Base-by-base conservation (phyloP, 306 rosid species). In the Castanospermum australe region DNA sequence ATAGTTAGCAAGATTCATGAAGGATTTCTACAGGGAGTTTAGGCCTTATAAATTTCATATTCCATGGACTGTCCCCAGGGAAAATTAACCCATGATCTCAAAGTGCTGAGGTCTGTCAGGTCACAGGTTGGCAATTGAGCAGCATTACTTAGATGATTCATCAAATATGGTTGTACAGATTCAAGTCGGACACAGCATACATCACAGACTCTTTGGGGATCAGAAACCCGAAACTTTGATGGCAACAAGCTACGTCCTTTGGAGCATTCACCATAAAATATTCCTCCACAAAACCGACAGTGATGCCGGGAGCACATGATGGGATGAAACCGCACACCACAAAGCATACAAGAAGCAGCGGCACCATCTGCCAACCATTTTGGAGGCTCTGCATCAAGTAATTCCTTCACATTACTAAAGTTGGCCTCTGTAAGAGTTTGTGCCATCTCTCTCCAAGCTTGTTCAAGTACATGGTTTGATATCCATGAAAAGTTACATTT, bases 61-160 rank as follows among this genome's bases (percentile, higher is more conserved):
- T 90, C 98, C 98, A 96, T 96, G 75, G 94, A 89, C 86, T 82
- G 96, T 17, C 96, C 98, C 98, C 98, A 93, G 14, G 99, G 99
- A 80, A 96, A 83, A 85, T 96, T 96, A 82, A 89, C 74, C 99
- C 98, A 93, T 2, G 98, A 93, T 81, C 99, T 85, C 84, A 93
- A 67, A 72, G 98, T 91, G 82, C 98, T 95, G 70, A 93, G 96
- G 87, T 95, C 97, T 5, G 98, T 95, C 68, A 93, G 87, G 87
- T 95, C 99, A 4, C 83, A 92, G 63, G 97, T 90, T 36, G 98
- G 94, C 75, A 90, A 71, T 87, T 96, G 99, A 28, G 96, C 90
- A 38, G 99, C 99, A 84, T 89, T 90, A 76, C 99, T 95, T 63
- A 95, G 97, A 79, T 86, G 92, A 83, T 96, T 85, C 98, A 93